Evolutionary conservation across 129 eudicot species (phyloP), one percentile per base, ranked within the genome.

Genomic region (Centaurea solstitialis): DNA sequence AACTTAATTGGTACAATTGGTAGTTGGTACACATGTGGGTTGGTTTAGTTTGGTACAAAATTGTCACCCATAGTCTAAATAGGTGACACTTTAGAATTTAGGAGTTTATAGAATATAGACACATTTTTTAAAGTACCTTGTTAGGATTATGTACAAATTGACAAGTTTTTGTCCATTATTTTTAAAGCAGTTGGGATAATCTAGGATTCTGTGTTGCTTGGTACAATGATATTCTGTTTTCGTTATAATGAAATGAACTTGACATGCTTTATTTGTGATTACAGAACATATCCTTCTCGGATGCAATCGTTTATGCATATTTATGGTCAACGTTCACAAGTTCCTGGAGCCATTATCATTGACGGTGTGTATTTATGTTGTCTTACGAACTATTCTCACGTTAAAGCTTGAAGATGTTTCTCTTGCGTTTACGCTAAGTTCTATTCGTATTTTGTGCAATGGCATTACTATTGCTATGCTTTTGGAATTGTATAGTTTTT

Each of bases 261-360:
- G 74, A 47, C 11, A 35, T 81, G 10, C 57, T 47, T 81, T 10
- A 81, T 75, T 67, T 86, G 73, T 86, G 77, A 73, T 69, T 88
- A 86, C 87, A 92, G 97, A 84, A 77, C 85, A 41, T 80, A 79
- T 85, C 90, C 95, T 69, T 73, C 69, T 81, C 90, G 70, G 86
- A 79, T 83, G 86, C 82, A 90, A 76, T 90, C 97, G 11, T 93
- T 94, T 81, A 94, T 90, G 97, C 86, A 85, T 26, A 87, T 94
- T 20, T 94, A 80, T 80, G 97, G 93, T 38, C 97, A 87, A 79
- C 90, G 97, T 20, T 83, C 89, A 38, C 86, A 79, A 68, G 90
- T 88, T 70, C 97, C 97, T 69, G 99, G 99, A 72, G 93, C 97
- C 85, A 78, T 94, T 73, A 87, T 94, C 82, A 89, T 94, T 83